Evolutionary conservation across 257 asterid genomes (phyloP).

Genomic region (Solanum appendiculatum): DNA sequence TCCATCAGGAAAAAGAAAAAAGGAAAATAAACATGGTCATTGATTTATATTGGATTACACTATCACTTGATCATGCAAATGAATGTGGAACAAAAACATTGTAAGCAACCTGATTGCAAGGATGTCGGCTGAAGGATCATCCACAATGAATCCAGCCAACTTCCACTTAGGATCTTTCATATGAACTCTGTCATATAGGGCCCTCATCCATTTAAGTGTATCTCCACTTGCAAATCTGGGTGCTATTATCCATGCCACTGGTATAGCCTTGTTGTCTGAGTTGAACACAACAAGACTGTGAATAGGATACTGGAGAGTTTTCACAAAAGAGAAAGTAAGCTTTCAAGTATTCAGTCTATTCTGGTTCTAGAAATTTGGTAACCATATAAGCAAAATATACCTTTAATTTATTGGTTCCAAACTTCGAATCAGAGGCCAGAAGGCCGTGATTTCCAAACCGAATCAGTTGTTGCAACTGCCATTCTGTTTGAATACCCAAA

Average conservation of each 20-base stretch:
- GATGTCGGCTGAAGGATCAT: constrained; percentile 74
- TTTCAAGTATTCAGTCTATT: not conserved
- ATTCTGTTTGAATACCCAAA: constrained; percentile 93
- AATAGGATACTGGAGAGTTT: constrained; percentile 65
- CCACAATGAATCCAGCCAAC: constrained; percentile 87
- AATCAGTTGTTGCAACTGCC: constrained; percentile 99
- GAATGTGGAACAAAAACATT: not conserved
- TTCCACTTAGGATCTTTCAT: constrained; percentile 93
- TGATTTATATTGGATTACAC: not conserved
- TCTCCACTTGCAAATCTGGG: constrained; percentile 60
- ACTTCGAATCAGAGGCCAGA: constrained; percentile 58
- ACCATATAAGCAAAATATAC: constrained; percentile 23
- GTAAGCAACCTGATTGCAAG: constrained; percentile 52
- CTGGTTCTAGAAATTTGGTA: not conserved
- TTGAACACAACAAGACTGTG: constrained; percentile 95
- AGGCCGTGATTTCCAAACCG: constrained; percentile 77
- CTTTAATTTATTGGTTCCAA: constrained; percentile 90
- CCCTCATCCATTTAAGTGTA: constrained; percentile 81
- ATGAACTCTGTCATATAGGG: constrained; percentile 69
- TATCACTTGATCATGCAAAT: not conserved
- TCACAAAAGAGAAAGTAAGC: constrained; percentile 34
- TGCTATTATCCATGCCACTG: constrained; percentile 89
- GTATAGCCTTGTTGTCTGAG: constrained; percentile 95
- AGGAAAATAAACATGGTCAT: not conserved
- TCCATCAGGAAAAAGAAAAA: not conserved